phyloP scores from a whole-genome alignment of 768 basidiomycete species.

The Boletus rufocinnamomeus region DNA sequence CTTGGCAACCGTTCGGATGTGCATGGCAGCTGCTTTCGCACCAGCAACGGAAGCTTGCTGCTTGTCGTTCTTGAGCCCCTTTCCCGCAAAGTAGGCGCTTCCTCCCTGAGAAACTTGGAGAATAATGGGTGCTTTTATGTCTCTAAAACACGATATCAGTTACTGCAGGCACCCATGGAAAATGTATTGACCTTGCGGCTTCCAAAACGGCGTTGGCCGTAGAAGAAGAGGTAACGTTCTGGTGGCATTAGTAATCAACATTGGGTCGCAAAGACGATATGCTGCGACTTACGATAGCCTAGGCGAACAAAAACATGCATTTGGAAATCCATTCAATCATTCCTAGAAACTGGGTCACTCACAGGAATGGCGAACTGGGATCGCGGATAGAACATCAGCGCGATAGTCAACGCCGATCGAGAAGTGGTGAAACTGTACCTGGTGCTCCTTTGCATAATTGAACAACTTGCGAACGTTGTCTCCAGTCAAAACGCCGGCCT shows the following conservation, averaged over 20 bases:
- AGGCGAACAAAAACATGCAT: conserved; percentile 3
- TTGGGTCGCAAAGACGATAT: not conserved
- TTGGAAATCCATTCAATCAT: not conserved
- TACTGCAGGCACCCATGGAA: conserved; percentile 5
- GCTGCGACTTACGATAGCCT: conserved; percentile 73
- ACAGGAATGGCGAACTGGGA: conserved; percentile 82
- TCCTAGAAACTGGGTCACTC: conserved; percentile 37
- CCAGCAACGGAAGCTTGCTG: conserved; percentile 96
- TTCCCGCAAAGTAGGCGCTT: conserved; percentile 93
- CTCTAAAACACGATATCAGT: conserved; percentile 46
- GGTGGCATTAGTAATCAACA: conserved; percentile 1
- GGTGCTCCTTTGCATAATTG: conserved; percentile 86
- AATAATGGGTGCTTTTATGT: conserved; percentile 97
- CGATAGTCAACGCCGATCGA: not conserved
- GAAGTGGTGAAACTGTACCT: conserved; percentile 50
- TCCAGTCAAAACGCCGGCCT: conserved; percentile 96
- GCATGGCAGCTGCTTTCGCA: conserved; percentile 89
- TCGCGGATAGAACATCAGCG: conserved; percentile 16
- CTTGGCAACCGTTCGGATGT: conserved; percentile 85
- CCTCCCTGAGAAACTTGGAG: conserved; percentile 98
- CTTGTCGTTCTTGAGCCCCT: conserved; percentile 91
- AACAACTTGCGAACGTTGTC: conserved; percentile 94
- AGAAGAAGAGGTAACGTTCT: conserved; percentile 98
- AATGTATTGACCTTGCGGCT: conserved; percentile 72
- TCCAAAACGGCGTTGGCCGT: conserved; percentile 93